Percentiles rank a stretch among this genome's conserved stretches.
Conservation (phyloP, 768 basidiomycete genomes). For the Termitomyces sp. region DNA sequence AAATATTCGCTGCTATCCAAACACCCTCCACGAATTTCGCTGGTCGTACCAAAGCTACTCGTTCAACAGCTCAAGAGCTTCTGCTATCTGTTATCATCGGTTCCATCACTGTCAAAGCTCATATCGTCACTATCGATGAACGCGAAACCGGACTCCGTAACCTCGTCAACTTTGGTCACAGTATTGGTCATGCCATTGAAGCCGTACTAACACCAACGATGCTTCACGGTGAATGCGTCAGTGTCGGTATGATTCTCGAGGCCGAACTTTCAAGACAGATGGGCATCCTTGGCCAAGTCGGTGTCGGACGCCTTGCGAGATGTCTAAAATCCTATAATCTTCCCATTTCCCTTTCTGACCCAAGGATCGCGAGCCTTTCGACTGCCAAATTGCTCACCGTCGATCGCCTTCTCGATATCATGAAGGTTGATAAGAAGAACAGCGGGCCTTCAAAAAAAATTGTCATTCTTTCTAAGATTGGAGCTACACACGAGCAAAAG, state of each 20-base stretch:
- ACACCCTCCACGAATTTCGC: constrained; percentile 58
- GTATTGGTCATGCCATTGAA: constrained; percentile 98
- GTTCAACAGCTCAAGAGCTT: constrained; percentile 74
- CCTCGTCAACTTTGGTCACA: constrained; percentile 98
- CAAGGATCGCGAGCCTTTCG: constrained; percentile 71
- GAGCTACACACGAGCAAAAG: constrained; percentile 87
- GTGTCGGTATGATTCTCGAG: constrained; percentile 95
- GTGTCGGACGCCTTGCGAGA: constrained; percentile 83
- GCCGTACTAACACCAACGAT: constrained; percentile 91
- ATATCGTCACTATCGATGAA: constrained; percentile 96
- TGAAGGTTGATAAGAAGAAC: constrained; percentile 98
- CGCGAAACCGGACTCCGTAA: constrained; percentile 96
- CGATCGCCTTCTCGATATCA: constrained; percentile 83
- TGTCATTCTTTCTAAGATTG: constrained; percentile 87
- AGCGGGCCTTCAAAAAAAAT: constrained; percentile 90
- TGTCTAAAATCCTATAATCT: constrained; percentile 90
- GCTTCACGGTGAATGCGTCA: constrained; percentile 95
- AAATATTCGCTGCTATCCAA: constrained; percentile 84
- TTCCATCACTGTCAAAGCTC: constrained; percentile 92
- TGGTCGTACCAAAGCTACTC: constrained; percentile 57
- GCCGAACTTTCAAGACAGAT: constrained; percentile 89
- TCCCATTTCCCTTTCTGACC: constrained; percentile 77
- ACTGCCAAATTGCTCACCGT: constrained; percentile 72
- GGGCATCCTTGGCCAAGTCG: constrained; percentile 87
- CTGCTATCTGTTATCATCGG: constrained; percentile 90